A percentile compares a stretch with the other conserved stretches of the same genome.
Conservation (phyloP, 345 rosid genomes). For the Tarenaya hassleriana region DNA sequence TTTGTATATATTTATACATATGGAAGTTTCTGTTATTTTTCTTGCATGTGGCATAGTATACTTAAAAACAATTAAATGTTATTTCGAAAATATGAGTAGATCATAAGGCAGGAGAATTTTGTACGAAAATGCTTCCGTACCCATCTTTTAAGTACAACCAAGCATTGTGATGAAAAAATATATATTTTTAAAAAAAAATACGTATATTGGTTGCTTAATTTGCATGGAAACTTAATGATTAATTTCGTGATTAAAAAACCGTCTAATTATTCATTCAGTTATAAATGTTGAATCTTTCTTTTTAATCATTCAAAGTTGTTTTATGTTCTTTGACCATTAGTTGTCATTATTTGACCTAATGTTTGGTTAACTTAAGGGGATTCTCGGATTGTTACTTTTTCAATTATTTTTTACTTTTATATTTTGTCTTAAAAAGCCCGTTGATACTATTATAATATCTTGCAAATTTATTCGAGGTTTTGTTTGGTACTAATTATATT, state of each 20-base stretch:
- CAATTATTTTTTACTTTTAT: no score
- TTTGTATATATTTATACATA: conserved; percentile 7
- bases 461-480: no score
- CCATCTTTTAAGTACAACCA: conserved; percentile 19
- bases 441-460: no score
- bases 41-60: conserved; percentile 26
- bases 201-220: conserved; percentile 17
- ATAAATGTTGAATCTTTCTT: background rate
- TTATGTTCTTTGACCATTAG: conserved; percentile 24
- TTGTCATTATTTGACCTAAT: background rate
- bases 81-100: conserved; percentile 18
- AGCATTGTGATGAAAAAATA: conserved; percentile 6
- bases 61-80: conserved; percentile 14
- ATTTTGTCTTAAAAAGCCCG: no score
- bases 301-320: conserved; percentile 23
- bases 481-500: no score
- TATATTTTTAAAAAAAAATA: background rate
- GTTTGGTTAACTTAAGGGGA: background rate
- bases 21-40: conserved; percentile 31
- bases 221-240: conserved; percentile 14
- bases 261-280: background rate
- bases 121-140: conserved; percentile 28
- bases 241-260: background rate
- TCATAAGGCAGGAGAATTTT: background rate
- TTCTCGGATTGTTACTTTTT: no score